Evolutionary conservation across 2,329 filamentous ascomycete species (phyloP).

Genomic region (Trichoderma sp.): DNA sequence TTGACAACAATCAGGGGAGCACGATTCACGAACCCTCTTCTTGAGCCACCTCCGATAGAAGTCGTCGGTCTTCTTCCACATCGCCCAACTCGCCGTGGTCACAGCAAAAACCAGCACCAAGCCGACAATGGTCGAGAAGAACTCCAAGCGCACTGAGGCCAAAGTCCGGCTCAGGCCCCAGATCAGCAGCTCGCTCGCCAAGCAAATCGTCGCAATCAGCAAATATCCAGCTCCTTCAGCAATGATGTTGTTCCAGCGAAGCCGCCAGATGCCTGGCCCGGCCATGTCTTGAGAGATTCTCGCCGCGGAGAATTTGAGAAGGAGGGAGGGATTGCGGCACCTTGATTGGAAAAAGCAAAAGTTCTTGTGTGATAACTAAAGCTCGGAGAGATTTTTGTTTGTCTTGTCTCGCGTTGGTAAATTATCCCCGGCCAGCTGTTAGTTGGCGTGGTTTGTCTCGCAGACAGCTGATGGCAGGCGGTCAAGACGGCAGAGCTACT

Average conservation of each 20-base stretch:
- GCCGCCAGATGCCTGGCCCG: slow-evolving; percentile 28
- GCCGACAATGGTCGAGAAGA: slow-evolving; percentile 53
- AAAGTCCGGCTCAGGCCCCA: slow-evolving; percentile 48
- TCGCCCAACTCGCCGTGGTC: slow-evolving; percentile 38
- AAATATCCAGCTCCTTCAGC: slow-evolving; percentile 35
- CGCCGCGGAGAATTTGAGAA: background rate
- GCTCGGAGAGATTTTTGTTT: background rate
- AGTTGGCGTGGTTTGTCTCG: slow-evolving; percentile 30
- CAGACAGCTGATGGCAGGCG: slow-evolving; percentile 35
- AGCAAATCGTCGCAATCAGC: slow-evolving; percentile 44
- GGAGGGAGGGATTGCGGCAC: slow-evolving; percentile 12
- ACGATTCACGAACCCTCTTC: slow-evolving; percentile 38
- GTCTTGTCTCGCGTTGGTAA: background rate
- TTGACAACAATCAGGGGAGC: background rate
- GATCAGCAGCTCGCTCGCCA: slow-evolving; percentile 51
- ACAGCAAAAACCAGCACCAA: slow-evolving; percentile 49
- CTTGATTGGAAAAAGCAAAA: background rate
- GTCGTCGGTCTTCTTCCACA: slow-evolving; percentile 32
- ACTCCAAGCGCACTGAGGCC: slow-evolving; percentile 42
- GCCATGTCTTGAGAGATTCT: slow-evolving; percentile 22
- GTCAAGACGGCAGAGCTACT: slow-evolving; percentile 34
- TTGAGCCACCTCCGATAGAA: slow-evolving; percentile 42
- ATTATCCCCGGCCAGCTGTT: slow-evolving; percentile 21
- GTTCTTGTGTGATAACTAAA: background rate
- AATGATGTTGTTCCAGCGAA: slow-evolving; percentile 25